Base-by-base conservation (phyloP, 805 yeast species). In the Saturnispora mendoncae region DNA sequence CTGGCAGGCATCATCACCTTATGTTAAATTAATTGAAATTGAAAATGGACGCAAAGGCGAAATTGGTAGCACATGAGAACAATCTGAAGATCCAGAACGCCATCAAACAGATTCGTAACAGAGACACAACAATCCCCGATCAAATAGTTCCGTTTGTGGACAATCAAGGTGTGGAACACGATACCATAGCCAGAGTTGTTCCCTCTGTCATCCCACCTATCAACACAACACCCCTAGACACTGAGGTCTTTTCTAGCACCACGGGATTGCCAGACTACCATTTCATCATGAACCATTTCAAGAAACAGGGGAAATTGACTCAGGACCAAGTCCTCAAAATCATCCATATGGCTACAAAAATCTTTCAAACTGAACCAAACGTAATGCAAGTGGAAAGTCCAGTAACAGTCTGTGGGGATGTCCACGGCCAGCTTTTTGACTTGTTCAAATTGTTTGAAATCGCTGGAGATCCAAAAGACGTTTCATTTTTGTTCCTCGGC, bases 341-440 rank as follows among this genome's bases (percentile, higher is more conserved):
- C 40, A 57, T 90, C 32, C 56, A 65, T 15, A 68, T 66, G 60
- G 94, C 94, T 7, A 78, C 87, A 0, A 67, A 66, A 18, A 58
- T 79, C 6, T 68, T 92, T 43, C 57, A 70, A 12, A 57, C 62
- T 29, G 97, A 90, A 55, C 94, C 95, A 5, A 90, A 84, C 52
- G 57, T 90, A 51, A 65, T 90, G 39, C 70, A 71, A 15, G 82
- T 92, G 2, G 88, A 87, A 3, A 94, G 96, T 0, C 98, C 97
- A 1, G 84, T 90, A 2, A 88, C 95, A 0, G 87, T 90, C 3
- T 87, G 97, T 65, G 98, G 98, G 43, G 97, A 90, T 62, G 73
- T 88, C n/a, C 97, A 90, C 61, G 98, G 98, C 14, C 97, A 90
- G 60, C 86, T 75, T 59, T 88, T 74, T 59, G 98, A 90, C 60